Percentiles rank a stretch among this genome's conserved stretches.
These are phyloP conservation scores for Lipomyces yamanashiensis DNA, from an alignment of 805 yeast species.

Conservation along the genomic window DNA sequence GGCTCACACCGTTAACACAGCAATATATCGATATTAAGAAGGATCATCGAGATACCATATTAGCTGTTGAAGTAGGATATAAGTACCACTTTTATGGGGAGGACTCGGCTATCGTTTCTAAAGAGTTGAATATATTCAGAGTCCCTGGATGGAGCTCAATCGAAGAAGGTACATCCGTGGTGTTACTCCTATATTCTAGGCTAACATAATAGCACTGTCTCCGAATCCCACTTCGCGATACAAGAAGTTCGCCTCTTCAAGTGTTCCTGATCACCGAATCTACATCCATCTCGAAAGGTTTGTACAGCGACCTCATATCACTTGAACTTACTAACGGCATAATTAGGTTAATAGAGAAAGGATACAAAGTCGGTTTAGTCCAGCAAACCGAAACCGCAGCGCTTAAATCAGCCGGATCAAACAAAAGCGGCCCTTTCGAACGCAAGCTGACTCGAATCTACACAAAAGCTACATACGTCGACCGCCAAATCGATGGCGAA, in stretches of 20 bases:
- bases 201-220: neutral
- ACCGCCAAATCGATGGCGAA: conserved; percentile 51
- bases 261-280: conserved; percentile 78
- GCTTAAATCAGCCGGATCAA: conserved; percentile 59
- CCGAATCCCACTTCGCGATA: conserved; percentile 50
- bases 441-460: conserved; percentile 72
- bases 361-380: conserved; percentile 84
- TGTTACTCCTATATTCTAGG: neutral
- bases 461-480: conserved; percentile 84
- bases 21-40: conserved; percentile 73
- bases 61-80: conserved; percentile 89
- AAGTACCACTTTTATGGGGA: conserved; percentile 84
- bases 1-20: conserved; percentile 76
- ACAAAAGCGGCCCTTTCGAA: conserved; percentile 63
- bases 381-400: conserved; percentile 84
- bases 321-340: neutral
- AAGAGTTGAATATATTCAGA: conserved; percentile 66
- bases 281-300: conserved; percentile 72
- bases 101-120: conserved; percentile 74
- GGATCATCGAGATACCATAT: conserved; percentile 64
- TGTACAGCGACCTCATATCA: neutral
- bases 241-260: conserved; percentile 75
- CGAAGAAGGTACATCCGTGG: conserved; percentile 47
- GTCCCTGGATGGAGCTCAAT: conserved; percentile 68
- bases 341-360: conserved; percentile 59